Base-by-base conservation (phyloP, 164 flowering plant species). In the Aristolochia contorta region DNA sequence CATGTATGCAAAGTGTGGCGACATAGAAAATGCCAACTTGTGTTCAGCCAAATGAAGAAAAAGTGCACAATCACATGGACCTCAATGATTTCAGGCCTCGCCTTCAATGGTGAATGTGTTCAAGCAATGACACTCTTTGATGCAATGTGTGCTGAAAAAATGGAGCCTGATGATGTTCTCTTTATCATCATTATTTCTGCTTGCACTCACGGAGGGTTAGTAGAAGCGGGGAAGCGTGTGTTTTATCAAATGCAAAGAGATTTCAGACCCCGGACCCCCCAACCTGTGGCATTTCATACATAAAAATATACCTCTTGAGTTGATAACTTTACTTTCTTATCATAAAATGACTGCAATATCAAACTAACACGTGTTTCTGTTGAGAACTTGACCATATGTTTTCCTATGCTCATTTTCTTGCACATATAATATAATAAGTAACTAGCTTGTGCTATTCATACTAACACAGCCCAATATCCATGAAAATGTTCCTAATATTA, bases 1-100 rank as follows among this genome's bases (percentile, higher is more conserved):
- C 59, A 80, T 83, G 82, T 75, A 68, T 68, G 76, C 85, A 32
- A 83, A 80, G 56, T 79, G 83, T 57, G 85, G 85, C 41, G 78
- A 80, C 61, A 41, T 83, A 0, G 65, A 67, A 62, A 72, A 46
- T 47, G 80, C 80, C 30, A 65, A 48, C n/a, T 23, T 27, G 65
- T 76, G 16, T 80, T 80, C 50, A 15, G 60, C 56, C 59, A 55
- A 57, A 76, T 80, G 80, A 37, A 49, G 47, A 47, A 60, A 25
- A 79, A 47, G 67, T 74, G 79, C 66, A 60, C 79, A 53, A 76
- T 79, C 55, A 79, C 84, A 50, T 83, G 82, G 83, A 80, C 84
- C 48, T 56, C 85, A 19, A 77, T 83, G 79, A 67, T 80, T 46
- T 74, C 79, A 41, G 83, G 83, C 2, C 62, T 80, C 47, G 85